Percentiles rank a stretch among this genome's conserved stretches.
Conservation (phyloP, 2,329 filamentous ascomycete genomes). For the Penicillium verrucosum region DNA sequence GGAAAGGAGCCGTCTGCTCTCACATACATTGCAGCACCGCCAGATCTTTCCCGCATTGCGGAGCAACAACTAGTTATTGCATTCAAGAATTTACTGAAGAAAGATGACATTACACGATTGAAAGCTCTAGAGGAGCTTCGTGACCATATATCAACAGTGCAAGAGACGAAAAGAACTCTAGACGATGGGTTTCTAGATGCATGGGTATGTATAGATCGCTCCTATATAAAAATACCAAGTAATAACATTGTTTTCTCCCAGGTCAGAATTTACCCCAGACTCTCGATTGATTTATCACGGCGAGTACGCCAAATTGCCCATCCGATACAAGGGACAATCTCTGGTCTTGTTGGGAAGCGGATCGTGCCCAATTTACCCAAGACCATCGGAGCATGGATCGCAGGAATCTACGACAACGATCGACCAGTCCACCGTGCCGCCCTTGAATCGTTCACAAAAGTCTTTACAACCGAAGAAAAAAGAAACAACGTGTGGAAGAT, state of each 20-base stretch:
- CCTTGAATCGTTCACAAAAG: constrained; percentile 67
- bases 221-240: constrained; percentile 1
- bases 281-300: constrained; percentile 84
- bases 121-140: constrained; percentile 87
- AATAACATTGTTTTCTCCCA: constrained; percentile 40
- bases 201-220: constrained; percentile 62
- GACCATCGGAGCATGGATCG: constrained; percentile 84
- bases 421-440: constrained; percentile 72
- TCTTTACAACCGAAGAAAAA: constrained; percentile 80
- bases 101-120: constrained; percentile 85
- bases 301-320: constrained; percentile 86
- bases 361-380: constrained; percentile 76
- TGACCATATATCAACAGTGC: constrained; percentile 57
- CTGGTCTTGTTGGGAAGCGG: constrained; percentile 65
- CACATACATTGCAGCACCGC: constrained; percentile 83
- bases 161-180: constrained; percentile 56
- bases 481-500: constrained; percentile 70
- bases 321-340: constrained; percentile 63
- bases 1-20: constrained; percentile 58
- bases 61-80: constrained; percentile 79
- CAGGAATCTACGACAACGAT: constrained; percentile 83
- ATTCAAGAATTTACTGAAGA: constrained; percentile 92
- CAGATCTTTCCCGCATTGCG: constrained; percentile 72
- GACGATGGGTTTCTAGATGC: constrained; percentile 83
- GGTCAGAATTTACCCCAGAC: constrained; percentile 81